phyloP scores from a whole-genome alignment of 345 rosid species.

The Zanthoxylum bungeanum region DNA sequence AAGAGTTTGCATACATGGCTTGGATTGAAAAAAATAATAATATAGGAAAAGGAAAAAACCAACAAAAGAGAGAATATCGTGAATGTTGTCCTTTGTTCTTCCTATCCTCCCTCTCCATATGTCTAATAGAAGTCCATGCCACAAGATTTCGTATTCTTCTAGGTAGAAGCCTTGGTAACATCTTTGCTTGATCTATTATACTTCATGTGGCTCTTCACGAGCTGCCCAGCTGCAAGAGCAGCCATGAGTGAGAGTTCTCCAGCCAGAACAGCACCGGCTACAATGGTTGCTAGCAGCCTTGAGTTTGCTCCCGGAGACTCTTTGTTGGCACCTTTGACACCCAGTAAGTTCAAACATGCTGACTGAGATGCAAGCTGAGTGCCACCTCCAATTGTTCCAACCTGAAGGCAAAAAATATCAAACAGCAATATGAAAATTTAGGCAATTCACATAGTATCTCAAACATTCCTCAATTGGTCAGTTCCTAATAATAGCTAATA shows the following conservation, averaged over 20 bases:
- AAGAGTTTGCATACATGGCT: slow-evolving; percentile 13
- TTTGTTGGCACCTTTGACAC: slow-evolving; percentile 63
- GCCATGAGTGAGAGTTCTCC: slow-evolving; percentile 75
- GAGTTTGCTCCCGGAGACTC: slow-evolving; percentile 56
- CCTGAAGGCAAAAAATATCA: slow-evolving; percentile 29
- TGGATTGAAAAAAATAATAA: not conserved
- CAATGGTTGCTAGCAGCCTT: slow-evolving; percentile 48
- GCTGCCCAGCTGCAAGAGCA: slow-evolving; percentile 71
- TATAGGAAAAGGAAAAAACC: not conserved
- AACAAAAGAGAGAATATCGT: slow-evolving; percentile 5
- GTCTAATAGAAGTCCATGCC: not conserved
- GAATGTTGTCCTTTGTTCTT: not conserved
- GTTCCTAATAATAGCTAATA: not conserved
- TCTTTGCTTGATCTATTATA: slow-evolving; percentile 63
- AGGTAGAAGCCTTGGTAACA: slow-evolving; percentile 29
- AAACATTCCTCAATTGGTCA: not conserved
- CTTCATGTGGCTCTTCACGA: slow-evolving; percentile 70
- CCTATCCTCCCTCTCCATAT: not conserved
- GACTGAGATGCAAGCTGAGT: slow-evolving; percentile 81
- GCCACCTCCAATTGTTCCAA: slow-evolving; percentile 77
- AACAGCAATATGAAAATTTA: not conserved
- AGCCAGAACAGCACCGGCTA: slow-evolving; percentile 68
- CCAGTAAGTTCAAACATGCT: slow-evolving; percentile 65
- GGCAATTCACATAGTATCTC: not conserved
- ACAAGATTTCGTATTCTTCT: not conserved